Base-by-base conservation (phyloP, 257 asterid genomes). In the Ligustrum vulgare region DNA sequence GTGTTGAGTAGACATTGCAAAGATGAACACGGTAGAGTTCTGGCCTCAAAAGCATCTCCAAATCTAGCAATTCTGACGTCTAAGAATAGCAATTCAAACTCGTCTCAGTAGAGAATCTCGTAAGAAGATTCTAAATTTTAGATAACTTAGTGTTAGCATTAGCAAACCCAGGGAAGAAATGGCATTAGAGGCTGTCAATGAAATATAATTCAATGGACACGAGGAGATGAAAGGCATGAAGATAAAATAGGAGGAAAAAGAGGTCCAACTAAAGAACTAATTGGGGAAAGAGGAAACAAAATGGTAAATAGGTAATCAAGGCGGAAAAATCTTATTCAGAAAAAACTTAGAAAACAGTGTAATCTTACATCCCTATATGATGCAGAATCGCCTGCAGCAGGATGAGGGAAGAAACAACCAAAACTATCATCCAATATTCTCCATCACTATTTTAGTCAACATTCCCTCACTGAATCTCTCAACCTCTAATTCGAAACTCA, bases 21-120 rank as follows among this genome's bases (percentile, higher is more conserved):
- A 77, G 90, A 83, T 66, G 97, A 91, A 79, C 90, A 86, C 58
- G 85, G 85, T 16, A 89, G 72, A 32, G 93, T 88, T 83, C 90
- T 83, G 37, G 91, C 97, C 87, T 91, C 97, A 60, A 89, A 76
- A 31, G 77, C 70, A 78, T 87, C 90, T 68, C 93, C 87, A 49
- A 82, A 84, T 78, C 79, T 84, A 56, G 90, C 77, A 76, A 91
- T 79, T 78, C 86, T 89, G 79, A 91, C 86, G 84, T 91, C 97
- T 91, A 79, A 6, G 36, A 43, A 72, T 32, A 18, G 67, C 31
- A 63, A 71, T 22, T 31, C 3, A 81, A 76, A 8, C 67, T 70
- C 51, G 41, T 70, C 67, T 4, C 60, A 43, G 39, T 43, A 45
- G 67, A 71, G 22, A 79, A 49, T 41, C 54, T 11, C 37, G 32